Evolutionary conservation across 306 rosid genomes (phyloP).

Genomic region (Boehmeria nivea): DNA sequence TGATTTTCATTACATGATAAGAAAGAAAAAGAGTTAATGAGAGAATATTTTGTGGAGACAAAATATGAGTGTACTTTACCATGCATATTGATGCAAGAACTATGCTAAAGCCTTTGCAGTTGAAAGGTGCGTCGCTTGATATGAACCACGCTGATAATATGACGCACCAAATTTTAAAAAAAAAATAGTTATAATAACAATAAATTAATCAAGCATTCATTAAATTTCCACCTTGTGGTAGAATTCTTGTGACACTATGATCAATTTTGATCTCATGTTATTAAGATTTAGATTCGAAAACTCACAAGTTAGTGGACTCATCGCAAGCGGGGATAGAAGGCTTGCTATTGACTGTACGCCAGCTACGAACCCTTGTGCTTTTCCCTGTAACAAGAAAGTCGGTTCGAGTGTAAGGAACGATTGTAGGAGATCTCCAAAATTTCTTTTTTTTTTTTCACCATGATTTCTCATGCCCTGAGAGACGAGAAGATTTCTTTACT

Average conservation of each 20-base stretch:
- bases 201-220: too few relatives aligned
- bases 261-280: too few relatives aligned
- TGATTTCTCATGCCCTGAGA: background rate
- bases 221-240: too few relatives aligned
- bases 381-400: conserved; percentile 37
- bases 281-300: background rate
- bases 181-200: background rate
- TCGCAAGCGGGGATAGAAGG: conserved; percentile 64
- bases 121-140: conserved; percentile 68
- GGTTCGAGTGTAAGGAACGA: too few relatives aligned
- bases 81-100: conserved; percentile 63
- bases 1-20: too few relatives aligned
- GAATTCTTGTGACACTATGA: too few relatives aligned
- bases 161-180: background rate
- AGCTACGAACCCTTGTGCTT: conserved; percentile 75
- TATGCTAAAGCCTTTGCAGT: conserved; percentile 84
- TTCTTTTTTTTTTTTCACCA: background rate
- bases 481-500: background rate
- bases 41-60: background rate
- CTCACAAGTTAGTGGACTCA: conserved; percentile 85
- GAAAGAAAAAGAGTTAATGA: background rate
- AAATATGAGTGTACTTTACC: conserved; percentile 33
- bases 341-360: conserved; percentile 70
- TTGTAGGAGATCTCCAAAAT: too few relatives aligned
- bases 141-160: conserved; percentile 61